Base-by-base conservation (phyloP, 1,284 basidiomycete species). In the Apiotrichum akiyoshidainum region DNA sequence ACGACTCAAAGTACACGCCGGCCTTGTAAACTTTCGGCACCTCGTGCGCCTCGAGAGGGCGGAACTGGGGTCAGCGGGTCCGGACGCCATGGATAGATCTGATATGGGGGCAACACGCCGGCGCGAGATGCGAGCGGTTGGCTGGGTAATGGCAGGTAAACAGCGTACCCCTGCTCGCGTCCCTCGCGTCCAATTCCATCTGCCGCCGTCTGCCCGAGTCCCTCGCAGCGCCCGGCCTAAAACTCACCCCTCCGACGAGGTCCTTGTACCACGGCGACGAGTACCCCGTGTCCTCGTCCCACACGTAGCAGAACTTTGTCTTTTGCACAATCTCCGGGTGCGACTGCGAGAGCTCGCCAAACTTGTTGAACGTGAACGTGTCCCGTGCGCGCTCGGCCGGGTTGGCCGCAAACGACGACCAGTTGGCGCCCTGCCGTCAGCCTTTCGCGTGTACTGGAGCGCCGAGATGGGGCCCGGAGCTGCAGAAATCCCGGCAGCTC, bases 391-490 rank as follows among this genome's bases (percentile, higher is more conserved):
- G 40, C 55, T 85, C 83, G 72, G 80, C 80, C 35, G 71, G 66
- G 44, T 72, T 77, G 22, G 71, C 68, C 11, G 78, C 80, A 58
- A 84, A 82, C 5, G 86, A 84, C 17, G 82, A 82, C 85, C 85
- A 87, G 71, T 86, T 85, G 40, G 85, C 86, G 21, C 86, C 86
- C 82, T 86, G 64, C 11, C 17, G 1, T 19, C 17, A 14, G 31
- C n/a, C n/a, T n/a, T n/a, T 54, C 40, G 46, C 12, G 42, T 5
- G 22, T 39, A 53, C 53, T 40, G 54, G 63, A 79, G 83, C 64
- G 57, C 65, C 70, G 8, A 63, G 66, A 40, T 54, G 33, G 22
- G n/a, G 39, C 16, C 14, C 19, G 46, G 37, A 14, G 17, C 16
- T 31, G 5, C 14, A 42, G n/a, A 12, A 13, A 9, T 31, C 21